Conservation (phyloP, 2,329 filamentous ascomycete genomes). For the Pseudocercospora musae region DNA sequence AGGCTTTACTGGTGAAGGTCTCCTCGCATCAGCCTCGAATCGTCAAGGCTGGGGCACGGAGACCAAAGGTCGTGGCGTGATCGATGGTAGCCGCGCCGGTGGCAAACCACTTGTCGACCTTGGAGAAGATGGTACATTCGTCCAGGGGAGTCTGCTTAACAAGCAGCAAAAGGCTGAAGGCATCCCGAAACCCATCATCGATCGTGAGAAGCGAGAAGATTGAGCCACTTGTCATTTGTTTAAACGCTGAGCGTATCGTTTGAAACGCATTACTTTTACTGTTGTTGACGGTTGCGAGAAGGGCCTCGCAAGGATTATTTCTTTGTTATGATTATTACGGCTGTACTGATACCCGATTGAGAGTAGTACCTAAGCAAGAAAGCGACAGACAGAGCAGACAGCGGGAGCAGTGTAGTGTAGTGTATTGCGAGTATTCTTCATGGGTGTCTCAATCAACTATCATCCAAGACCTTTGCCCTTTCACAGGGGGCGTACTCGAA, state of each 20-base stretch:
- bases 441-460: too few species aligned
- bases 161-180: slow-evolving; percentile 36
- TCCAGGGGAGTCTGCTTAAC: slow-evolving; percentile 48
- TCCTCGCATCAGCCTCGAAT: slow-evolving; percentile 38
- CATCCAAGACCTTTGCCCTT: too few species aligned
- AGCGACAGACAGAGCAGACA: slow-evolving; percentile 2
- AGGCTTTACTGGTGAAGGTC: slow-evolving; percentile 46
- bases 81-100: slow-evolving; percentile 44
- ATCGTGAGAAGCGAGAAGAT: slow-evolving; percentile 34
- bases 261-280: neutral
- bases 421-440: slow-evolving; percentile 2
- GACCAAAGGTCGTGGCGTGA: slow-evolving; percentile 43
- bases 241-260: neutral
- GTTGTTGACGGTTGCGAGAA: neutral
- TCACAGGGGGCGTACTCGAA: too few species aligned
- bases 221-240: neutral
- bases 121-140: slow-evolving; percentile 42
- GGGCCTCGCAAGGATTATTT: neutral
- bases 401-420: slow-evolving; percentile 1
- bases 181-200: slow-evolving; percentile 37
- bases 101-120: slow-evolving; percentile 46
- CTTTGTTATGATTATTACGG: slow-evolving; percentile 5
- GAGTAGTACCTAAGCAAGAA: slow-evolving; percentile 9
- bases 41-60: slow-evolving; percentile 40
- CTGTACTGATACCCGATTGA: neutral